These are phyloP conservation scores for Globisporangium cederbergense DNA, from an alignment of 352 stramenopile genomes.

Conservation along the genomic window DNA sequence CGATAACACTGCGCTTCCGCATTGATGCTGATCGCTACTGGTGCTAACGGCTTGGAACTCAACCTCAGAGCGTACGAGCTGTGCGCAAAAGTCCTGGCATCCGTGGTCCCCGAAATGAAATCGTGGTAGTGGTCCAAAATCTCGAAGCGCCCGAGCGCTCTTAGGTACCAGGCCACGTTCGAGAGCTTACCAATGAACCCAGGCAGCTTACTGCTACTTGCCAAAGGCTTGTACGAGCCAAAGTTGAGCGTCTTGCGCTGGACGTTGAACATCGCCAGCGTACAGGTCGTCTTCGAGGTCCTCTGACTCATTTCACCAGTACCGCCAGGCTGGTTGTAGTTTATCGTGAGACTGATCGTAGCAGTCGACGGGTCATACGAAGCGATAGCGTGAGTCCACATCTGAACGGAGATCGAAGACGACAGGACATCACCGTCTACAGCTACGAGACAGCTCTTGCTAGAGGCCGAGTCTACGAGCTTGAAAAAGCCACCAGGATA, in stretches of 20 bases:
- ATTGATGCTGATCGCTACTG: conserved; percentile 48
- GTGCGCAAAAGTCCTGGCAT: conserved; percentile 28
- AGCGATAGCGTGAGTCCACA: conserved; percentile 55
- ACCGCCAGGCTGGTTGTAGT: conserved; percentile 14
- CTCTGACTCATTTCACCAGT: conserved; percentile 9
- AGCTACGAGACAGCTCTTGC: conserved; percentile 15
- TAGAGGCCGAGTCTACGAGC: conserved; percentile 22
- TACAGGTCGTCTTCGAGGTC: conserved; percentile 25
- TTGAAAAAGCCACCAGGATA: conserved; percentile 20
- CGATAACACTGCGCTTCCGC: conserved; percentile 58
- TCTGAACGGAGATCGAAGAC: not conserved
- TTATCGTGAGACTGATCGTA: conserved; percentile 37
- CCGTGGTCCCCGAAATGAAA: conserved; percentile 31
- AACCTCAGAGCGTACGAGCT: conserved; percentile 54
- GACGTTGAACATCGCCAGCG: conserved; percentile 35
- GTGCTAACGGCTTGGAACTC: conserved; percentile 34
- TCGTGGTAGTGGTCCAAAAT: conserved; percentile 71
- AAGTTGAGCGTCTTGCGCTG: conserved; percentile 33
- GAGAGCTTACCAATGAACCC: conserved; percentile 41
- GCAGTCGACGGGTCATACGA: conserved; percentile 51
- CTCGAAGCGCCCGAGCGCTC: conserved; percentile 29
- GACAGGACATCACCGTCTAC: conserved; percentile 1
- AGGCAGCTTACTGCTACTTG: not conserved
- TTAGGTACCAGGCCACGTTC: conserved; percentile 56
- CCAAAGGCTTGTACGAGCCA: conserved; percentile 16